Percentiles rank a stretch among this genome's conserved stretches.
phyloP scores from a whole-genome alignment of 2,329 filamentous ascomycete species.

The Aureobasidium sp. region DNA sequence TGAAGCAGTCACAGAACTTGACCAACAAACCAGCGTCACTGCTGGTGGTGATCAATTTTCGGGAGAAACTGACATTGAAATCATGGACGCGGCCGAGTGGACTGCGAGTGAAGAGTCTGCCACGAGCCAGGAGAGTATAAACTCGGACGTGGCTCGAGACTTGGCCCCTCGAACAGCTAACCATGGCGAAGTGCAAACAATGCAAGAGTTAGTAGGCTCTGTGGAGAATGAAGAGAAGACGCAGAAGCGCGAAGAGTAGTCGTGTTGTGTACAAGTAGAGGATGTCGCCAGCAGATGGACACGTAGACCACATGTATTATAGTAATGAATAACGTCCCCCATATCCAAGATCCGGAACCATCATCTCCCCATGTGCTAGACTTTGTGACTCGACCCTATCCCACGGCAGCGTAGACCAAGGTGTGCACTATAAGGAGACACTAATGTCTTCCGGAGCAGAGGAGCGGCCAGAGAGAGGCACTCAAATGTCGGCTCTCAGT shows the following conservation, averaged over 20 bases:
- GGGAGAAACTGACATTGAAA: conserved; percentile 22
- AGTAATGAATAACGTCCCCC: conserved; percentile 4
- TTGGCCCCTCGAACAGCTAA: not conserved
- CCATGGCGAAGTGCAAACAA: conserved; percentile 14
- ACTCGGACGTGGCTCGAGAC: conserved; percentile 12
- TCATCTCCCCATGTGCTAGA: too few species aligned
- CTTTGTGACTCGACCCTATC: too few species aligned
- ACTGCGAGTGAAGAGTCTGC: not conserved
- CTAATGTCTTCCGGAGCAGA: too few species aligned
- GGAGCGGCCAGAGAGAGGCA: too few species aligned
- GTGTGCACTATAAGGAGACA: too few species aligned
- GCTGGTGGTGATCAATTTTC: conserved; percentile 23
- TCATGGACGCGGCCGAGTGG: conserved; percentile 19
- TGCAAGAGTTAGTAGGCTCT: not conserved
- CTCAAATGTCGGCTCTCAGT: too few species aligned
- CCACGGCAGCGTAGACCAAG: too few species aligned
- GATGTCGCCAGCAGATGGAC: not conserved
- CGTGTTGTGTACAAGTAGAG: not conserved
- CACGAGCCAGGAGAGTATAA: conserved; percentile 12
- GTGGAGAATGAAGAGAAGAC: too few species aligned
- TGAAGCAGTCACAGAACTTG: conserved; percentile 6
- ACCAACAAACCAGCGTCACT: conserved; percentile 19
- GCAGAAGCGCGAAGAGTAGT: not conserved
- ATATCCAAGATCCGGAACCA: too few species aligned
- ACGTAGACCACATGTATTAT: conserved; percentile 9